Evolutionary conservation across 1,284 basidiomycete species (phyloP), one percentile per base, ranked within the genome.

Genomic region (Malassezia arunalokei): DNA sequence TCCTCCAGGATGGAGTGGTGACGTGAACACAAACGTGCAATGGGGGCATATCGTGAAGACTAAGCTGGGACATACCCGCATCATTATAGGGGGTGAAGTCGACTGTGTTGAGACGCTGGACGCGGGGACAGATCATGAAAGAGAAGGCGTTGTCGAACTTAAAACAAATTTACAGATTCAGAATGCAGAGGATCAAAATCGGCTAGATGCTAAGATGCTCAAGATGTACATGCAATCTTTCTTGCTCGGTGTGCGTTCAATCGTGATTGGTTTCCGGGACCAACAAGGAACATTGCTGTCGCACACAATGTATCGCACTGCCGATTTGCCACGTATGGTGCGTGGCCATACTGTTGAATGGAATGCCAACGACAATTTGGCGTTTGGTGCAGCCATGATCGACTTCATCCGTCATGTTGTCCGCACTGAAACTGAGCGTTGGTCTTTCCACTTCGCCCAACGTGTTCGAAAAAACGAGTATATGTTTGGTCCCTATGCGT

Each of bases 21-120:
- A 86, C 57, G 87, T 95, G 8, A 82, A 96, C 69, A 94, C 87
- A 5, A 95, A 95, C 66, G 82, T 87, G 0, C 91, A 95, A 71
- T 96, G 90, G 90, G 95, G 91, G 70, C 84, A 82, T 58, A 82
- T 98, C 27, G 85, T 92, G 41, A 86, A 87, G 70, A 89, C 88
- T 3, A 87, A 87, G 55, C 79, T 95, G 5, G 87, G 84, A 0
- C 78, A 82, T 47, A 80, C 80, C 33, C 80, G 88, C n/a, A 76
- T 94, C 43, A 77, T 92, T 48, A 81, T 95, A 31, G 91, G 90
- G 0, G 92, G 92, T 11, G 91, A 96, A 74, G 91, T 95, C 1
- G 91, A 98, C 73, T 95, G 91, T 65, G 83, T 92, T 14, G 31
- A 54, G 35, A 57, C 20, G 31, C 45, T 31, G 47, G 50, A 47